phyloP scores from a whole-genome alignment of 345 rosid species.

The Bruguiera gymnorhiza region DNA sequence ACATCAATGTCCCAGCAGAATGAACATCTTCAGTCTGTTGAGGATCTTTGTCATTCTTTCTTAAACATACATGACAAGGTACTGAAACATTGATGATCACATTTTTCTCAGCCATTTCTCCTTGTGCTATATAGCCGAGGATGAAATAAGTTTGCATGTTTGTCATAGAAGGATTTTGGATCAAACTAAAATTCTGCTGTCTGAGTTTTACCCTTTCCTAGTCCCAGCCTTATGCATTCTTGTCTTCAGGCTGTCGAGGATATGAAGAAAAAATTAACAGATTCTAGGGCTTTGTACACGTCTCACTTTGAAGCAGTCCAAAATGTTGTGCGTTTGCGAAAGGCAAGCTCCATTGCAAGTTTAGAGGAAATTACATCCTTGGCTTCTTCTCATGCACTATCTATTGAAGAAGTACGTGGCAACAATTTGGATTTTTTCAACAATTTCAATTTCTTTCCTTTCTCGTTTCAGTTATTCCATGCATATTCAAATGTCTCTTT shows the following conservation, averaged over 20 bases:
- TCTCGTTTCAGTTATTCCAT: not conserved
- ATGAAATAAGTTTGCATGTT: not conserved
- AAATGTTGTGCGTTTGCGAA: constrained; percentile 87
- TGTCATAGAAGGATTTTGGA: not conserved
- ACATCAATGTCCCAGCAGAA: constrained; percentile 67
- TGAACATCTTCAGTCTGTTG: constrained; percentile 63
- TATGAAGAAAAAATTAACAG: constrained; percentile 59
- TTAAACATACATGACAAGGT: constrained; percentile 66
- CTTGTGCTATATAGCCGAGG: not conserved
- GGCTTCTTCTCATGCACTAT: constrained; percentile 50
- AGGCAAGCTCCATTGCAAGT: constrained; percentile 66
- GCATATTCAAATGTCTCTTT: not conserved
- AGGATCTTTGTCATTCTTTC: constrained; percentile 66
- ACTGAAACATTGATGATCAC: constrained; percentile 1
- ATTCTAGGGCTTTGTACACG: constrained; percentile 57
- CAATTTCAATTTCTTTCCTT: not conserved
- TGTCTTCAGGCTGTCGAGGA: constrained; percentile 55
- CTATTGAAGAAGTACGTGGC: constrained; percentile 62
- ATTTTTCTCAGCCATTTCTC: not conserved
- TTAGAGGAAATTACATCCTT: constrained; percentile 71
- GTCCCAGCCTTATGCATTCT: not conserved
- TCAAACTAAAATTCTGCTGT: not conserved
- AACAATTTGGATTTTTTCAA: not conserved
- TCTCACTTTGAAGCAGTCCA: constrained; percentile 88
- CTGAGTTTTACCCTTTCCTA: not conserved